Conservation (phyloP, 2,329 filamentous ascomycete species). For the Colletotrichum falcatum region DNA sequence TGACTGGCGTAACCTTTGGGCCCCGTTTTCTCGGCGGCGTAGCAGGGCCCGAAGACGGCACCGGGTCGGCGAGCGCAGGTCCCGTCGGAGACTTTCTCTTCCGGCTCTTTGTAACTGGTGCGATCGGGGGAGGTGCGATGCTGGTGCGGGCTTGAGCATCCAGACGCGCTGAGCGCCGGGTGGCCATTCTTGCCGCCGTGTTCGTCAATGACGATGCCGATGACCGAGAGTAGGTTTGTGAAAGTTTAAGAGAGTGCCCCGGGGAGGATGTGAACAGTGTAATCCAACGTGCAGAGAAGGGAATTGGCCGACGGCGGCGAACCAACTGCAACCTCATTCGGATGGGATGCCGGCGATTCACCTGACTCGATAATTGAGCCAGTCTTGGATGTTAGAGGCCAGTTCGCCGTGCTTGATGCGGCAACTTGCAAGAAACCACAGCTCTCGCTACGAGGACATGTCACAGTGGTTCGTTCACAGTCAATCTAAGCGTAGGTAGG, state of each 20-base stretch:
- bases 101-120: conserved; percentile 43
- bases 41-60: conserved; percentile 44
- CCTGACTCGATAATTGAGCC: neutral
- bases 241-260: neutral
- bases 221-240: neutral
- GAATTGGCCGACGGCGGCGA: neutral
- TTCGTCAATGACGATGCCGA: neutral
- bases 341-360: neutral
- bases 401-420: neutral
- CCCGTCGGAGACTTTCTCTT: conserved; percentile 51
- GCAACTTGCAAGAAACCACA: neutral
- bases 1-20: conserved; percentile 34
- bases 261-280: neutral
- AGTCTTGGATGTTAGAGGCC: neutral
- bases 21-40: conserved; percentile 51
- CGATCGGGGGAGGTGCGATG: conserved; percentile 39
- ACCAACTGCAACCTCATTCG: conserved; percentile 6
- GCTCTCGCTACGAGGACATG: neutral
- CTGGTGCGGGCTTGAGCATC: conserved; percentile 46
- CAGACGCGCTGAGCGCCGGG: conserved; percentile 57
- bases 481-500: too few relatives aligned
- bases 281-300: neutral
- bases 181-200: conserved; percentile 38
- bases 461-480: conserved; percentile 8
- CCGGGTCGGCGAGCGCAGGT: conserved; percentile 36